These are phyloP conservation scores for Lipomyces spencermartinsiae DNA, from an alignment of 805 yeast species.

Conservation along the genomic window DNA sequence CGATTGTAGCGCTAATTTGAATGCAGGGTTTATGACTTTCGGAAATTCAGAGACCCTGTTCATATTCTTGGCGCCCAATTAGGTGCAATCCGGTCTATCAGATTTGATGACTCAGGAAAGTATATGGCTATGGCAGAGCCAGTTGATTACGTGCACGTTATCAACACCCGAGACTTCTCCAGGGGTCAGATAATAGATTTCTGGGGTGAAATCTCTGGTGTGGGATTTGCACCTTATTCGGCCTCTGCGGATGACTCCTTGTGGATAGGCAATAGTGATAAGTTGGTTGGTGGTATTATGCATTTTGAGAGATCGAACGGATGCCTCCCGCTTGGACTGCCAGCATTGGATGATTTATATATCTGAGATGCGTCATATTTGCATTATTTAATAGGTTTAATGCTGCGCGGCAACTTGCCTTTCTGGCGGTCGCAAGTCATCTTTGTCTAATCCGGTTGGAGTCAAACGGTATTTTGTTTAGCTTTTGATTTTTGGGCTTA, in stretches of 20 bases:
- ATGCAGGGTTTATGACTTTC: constrained; percentile 49
- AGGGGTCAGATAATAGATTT: constrained; percentile 57
- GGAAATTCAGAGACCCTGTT: constrained; percentile 45
- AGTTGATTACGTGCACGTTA: constrained; percentile 61
- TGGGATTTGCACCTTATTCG: constrained; percentile 48
- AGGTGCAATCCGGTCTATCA: constrained; percentile 61
- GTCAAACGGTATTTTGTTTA: not conserved
- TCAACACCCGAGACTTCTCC: constrained; percentile 45
- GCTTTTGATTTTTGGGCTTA: constrained; percentile 4
- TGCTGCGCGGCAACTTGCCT: not conserved
- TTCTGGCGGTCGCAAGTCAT: not conserved
- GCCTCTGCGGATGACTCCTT: constrained; percentile 41
- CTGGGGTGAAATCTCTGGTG: constrained; percentile 65
- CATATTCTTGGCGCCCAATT: constrained; percentile 47
- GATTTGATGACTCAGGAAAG: constrained; percentile 55
- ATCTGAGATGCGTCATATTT: not conserved
- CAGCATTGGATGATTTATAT: not conserved
- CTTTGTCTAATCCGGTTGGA: not conserved
- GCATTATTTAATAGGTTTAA: not conserved
- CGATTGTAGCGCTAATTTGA: constrained; percentile 3
- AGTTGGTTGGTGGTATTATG: constrained; percentile 63
- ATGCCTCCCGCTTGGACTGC: constrained; percentile 5
- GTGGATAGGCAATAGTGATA: constrained; percentile 62
- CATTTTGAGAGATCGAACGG: constrained; percentile 48
- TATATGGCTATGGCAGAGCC: constrained; percentile 63